These are phyloP conservation scores for Forsythia suspensa DNA, from an alignment of 257 asterid species.

Conservation along the genomic window DNA sequence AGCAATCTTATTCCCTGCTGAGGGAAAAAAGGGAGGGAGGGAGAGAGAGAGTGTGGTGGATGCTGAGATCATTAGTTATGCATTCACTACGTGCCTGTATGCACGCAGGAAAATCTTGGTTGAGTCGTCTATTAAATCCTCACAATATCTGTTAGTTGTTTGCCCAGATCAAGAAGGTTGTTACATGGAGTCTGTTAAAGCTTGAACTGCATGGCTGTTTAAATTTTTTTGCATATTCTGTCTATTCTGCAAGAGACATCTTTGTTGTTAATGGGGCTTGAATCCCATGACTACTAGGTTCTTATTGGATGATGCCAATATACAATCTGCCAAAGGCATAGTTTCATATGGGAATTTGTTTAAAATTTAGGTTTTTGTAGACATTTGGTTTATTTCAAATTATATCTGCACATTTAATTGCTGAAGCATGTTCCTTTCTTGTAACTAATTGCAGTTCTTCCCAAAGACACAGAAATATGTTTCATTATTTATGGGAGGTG, in stretches of 20 bases:
- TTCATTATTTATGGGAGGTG: conserved; percentile 80
- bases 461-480: conserved; percentile 89
- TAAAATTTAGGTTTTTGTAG: conserved; percentile 2
- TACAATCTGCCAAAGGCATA: background rate
- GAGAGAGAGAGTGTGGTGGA: too few relatives aligned
- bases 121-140: background rate
- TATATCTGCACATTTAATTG: conserved; percentile 1
- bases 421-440: background rate
- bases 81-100: background rate
- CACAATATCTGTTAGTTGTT: background rate
- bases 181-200: background rate
- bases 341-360: background rate
- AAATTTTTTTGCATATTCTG: background rate
- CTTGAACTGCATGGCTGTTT: background rate
- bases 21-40: too few relatives aligned
- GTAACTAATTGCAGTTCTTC: conserved; percentile 70
- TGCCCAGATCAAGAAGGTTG: background rate
- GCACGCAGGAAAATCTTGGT: background rate
- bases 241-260: too few relatives aligned
- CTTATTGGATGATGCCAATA: background rate
- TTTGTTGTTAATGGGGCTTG: too few relatives aligned
- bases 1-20: background rate
- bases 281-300: too few relatives aligned
- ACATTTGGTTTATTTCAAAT: conserved; percentile 10
- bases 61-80: background rate